Evolutionary conservation across 306 rosid species (phyloP).

Genomic region (Potentilla sterilis): DNA sequence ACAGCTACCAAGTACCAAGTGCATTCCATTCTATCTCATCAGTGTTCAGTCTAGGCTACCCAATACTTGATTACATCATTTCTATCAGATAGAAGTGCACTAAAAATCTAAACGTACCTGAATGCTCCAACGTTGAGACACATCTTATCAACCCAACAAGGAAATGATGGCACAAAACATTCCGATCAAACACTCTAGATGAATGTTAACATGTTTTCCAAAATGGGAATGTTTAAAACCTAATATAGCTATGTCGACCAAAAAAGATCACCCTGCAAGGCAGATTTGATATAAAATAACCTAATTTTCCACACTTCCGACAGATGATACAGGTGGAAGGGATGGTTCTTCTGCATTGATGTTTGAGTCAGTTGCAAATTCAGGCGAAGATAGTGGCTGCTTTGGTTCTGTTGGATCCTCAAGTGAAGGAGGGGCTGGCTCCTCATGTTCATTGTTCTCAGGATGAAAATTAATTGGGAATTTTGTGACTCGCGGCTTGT

Average conservation of each 20-base stretch:
- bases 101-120: neutral
- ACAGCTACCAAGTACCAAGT: neutral
- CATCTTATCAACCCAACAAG: slow-evolving; percentile 8
- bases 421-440: slow-evolving; percentile 18
- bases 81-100: neutral
- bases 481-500: slow-evolving; percentile 92
- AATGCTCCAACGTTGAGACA: neutral
- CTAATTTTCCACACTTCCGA: neutral
- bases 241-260: neutral
- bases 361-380: slow-evolving; percentile 7
- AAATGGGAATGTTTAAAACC: neutral
- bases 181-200: neutral
- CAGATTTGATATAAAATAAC: neutral
- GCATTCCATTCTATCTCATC: neutral
- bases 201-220: neutral
- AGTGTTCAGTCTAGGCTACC: neutral
- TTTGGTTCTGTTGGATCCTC: slow-evolving; percentile 15
- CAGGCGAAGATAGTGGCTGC: slow-evolving; percentile 5
- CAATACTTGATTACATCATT: neutral
- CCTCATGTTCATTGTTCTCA: slow-evolving; percentile 30
- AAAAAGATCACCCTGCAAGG: slow-evolving; percentile 5
- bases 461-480: slow-evolving; percentile 72
- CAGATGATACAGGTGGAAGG: slow-evolving; percentile 16
- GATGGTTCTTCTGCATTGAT: slow-evolving; percentile 20
- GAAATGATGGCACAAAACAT: neutral